Conservation (phyloP, 192 early-diverging fungal species). For the Backusella morwellensis region DNA sequence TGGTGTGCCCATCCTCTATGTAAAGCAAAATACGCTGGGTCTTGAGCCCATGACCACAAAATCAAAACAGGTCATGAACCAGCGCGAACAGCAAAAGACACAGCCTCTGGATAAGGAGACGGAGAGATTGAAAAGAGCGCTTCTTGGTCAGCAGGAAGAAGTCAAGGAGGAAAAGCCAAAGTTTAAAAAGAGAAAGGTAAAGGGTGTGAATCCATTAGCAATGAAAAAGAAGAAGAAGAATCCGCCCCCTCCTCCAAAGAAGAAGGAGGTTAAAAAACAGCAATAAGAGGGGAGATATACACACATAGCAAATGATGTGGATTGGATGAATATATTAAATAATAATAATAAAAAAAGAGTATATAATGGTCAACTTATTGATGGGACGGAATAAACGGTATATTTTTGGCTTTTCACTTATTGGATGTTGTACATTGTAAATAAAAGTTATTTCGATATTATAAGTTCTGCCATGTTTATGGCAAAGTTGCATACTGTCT, state of each 20-base stretch:
- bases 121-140: conserved; percentile 51
- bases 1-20: conserved; percentile 84
- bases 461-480: too few species aligned
- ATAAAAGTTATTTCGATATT: too few species aligned
- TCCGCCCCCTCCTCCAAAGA: conserved; percentile 5
- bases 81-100: conserved; percentile 43
- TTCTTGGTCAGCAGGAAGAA: conserved; percentile 43
- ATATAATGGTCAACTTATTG: too few species aligned
- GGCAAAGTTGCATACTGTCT: too few species aligned
- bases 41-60: conserved; percentile 72
- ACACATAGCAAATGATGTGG: too few species aligned
- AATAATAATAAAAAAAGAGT: too few species aligned
- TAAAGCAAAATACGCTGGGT: conserved; percentile 63
- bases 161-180: conserved; percentile 32
- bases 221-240: conserved; percentile 71
- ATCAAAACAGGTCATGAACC: conserved; percentile 43
- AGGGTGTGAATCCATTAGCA: conserved; percentile 86
- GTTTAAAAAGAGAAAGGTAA: conserved; percentile 52
- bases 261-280: background rate
- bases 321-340: too few species aligned
- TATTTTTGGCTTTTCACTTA: too few species aligned
- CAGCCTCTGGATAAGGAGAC: conserved; percentile 42
- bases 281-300: background rate
- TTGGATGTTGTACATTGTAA: too few species aligned
- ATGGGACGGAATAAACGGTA: too few species aligned